Base-by-base conservation (phyloP, 2,329 filamentous ascomycete species). In the Phialophora chinensis region DNA sequence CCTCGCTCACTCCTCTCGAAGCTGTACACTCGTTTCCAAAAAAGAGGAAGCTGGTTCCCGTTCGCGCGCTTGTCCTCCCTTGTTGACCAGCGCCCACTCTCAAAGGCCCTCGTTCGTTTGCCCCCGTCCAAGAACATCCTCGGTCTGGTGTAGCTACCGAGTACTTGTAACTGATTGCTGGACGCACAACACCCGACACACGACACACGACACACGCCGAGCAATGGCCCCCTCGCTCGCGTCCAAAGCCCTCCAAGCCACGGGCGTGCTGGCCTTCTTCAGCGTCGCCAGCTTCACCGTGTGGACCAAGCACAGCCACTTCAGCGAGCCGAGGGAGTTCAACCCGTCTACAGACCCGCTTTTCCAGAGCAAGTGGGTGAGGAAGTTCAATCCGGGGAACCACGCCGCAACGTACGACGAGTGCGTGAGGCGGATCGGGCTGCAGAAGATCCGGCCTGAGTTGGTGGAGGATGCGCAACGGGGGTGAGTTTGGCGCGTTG, bases 331-430 rank as follows among this genome's bases (percentile, higher is more conserved):
- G 73, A 49, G 56, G 42, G 83, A 86, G 61, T 84, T 89, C 49
- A 75, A 89, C 55, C 76, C 81, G n/a, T 75, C 83, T 53, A 82
- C 84, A 70, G 88, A 91, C 72, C 84, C 86, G 42, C 77, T 91
- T 72, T 89, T 88, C 83, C 80, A 80, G 62, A 85, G 85, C 31
- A 79, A 82, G 20, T 77, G 83, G 63, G 90, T 85, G 79, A 78
- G 80, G 57, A 83, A 82, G 66, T 84, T 85, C 77, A 92, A 92
- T 73, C 85, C 87, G 1, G 82, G 84, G 50, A 78, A 81, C 35
- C 90, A 91, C 75, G 85, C 88, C 0, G 81, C 85, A 0, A 85
- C 85, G 0, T 84, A 90, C 65, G 90, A 92, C 74, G 77, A 90
- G 11, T 88, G 86, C 72, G 79, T 90, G 70, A 86, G 87, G 70